Evolutionary conservation across 305 asterid species (phyloP), one percentile per base, ranked within the genome.

Genomic region (Solanum chacoense): DNA sequence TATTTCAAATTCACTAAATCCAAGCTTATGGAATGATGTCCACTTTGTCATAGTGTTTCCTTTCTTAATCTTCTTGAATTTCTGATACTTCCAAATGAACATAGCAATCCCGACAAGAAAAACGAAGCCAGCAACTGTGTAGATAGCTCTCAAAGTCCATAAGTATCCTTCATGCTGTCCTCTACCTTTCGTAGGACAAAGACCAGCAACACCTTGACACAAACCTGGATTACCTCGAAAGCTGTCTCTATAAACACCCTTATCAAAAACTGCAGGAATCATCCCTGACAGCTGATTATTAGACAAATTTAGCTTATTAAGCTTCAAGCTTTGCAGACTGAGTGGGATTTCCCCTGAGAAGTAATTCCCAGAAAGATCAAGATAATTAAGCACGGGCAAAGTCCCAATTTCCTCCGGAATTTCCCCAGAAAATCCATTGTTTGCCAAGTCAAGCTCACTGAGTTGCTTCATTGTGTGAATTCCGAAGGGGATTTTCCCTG

Each of bases 21-120:
- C 94, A 28, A 94, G 89, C 88, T 91, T 94, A 50, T 94, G 96
- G 85, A 96, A 96, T 3, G 97, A 95, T 9, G 95, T 96, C 99
- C 99, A 96, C 86, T 94, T 94, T 7, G 94, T 91, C 65, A 92
- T 89, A 20, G 88, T 87, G 14, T 78, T 89, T 22, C 90, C 93
- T 31, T 79, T 87, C 50, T 89, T 85, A 87, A 85, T 86, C 81
- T 88, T 81, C 91, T 89, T 75, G 38, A 92, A 50, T 22, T 89
- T 91, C 90, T 92, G 91, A 92, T 88, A 91, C 92, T 90, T 95
- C 90, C 89, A 76, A 10, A 89, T 74, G 69, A 94, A 91, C 90
- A 93, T 93, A 84, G 88, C 90, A 75, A 94, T 31, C 6, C 95
- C 93, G 6, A 93, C 91, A 9, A 95, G 91, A 8, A 94, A 92